Evolutionary conservation across 495 filamentous ascomycete genomes (phyloP).

Genomic region (Polyplosphaeria fusca): DNA sequence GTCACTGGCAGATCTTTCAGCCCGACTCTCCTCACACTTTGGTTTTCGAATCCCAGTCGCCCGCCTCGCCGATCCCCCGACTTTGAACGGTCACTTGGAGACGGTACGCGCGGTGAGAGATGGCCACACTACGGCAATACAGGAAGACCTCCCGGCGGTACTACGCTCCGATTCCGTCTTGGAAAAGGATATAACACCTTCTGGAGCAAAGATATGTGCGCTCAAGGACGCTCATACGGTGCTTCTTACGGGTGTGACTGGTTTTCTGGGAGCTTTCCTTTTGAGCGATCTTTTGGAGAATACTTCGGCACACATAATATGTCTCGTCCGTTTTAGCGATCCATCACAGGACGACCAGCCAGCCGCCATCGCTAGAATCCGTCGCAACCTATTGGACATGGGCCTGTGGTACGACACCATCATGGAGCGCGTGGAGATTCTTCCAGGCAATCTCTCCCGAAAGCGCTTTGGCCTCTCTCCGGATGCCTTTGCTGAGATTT

Average conservation of each 20-base stretch:
- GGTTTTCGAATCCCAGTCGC: slow-evolving; percentile 62
- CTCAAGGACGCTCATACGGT: slow-evolving; percentile 54
- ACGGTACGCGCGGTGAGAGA: slow-evolving; percentile 57
- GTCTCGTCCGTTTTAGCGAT: slow-evolving; percentile 62
- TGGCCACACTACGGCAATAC: slow-evolving; percentile 62
- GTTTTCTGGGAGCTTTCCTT: slow-evolving; percentile 32
- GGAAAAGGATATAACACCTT: slow-evolving; percentile 55
- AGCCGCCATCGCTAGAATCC: slow-evolving; percentile 55
- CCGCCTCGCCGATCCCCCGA: slow-evolving; percentile 60
- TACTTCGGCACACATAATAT: slow-evolving; percentile 62
- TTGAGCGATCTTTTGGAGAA: slow-evolving; percentile 37
- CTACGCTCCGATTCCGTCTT: slow-evolving; percentile 58
- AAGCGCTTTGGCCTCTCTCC: slow-evolving; percentile 57
- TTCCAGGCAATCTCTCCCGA: slow-evolving; percentile 61
- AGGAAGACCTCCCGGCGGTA: slow-evolving; percentile 61
- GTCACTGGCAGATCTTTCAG: slow-evolving; percentile 62
- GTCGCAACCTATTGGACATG: slow-evolving; percentile 61
- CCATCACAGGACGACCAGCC: slow-evolving; percentile 53
- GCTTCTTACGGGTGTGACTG: slow-evolving; percentile 31
- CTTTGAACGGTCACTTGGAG: slow-evolving; percentile 59
- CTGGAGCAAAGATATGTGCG: slow-evolving; percentile 47
- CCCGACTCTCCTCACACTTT: slow-evolving; percentile 54
- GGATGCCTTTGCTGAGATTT: slow-evolving; percentile 56
- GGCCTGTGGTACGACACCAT: slow-evolving; percentile 65
- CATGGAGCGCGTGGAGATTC: slow-evolving; percentile 64